Evolutionary conservation across 768 basidiomycete species (phyloP).

Genomic region (Clitopilus hobsonii): DNA sequence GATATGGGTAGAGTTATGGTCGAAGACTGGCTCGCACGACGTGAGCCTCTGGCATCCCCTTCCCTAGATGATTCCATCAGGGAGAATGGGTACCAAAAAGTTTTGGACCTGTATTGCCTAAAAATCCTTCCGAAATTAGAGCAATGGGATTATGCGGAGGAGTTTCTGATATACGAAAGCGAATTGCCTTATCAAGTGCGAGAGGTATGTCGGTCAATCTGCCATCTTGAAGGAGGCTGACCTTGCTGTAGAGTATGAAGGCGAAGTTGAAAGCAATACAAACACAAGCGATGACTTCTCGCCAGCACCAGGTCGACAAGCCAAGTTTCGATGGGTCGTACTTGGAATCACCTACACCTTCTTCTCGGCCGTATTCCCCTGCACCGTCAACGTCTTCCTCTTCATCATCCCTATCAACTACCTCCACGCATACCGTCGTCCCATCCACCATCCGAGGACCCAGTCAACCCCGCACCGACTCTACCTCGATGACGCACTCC

Average conservation of each 20-base stretch:
- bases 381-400: conserved; percentile 58
- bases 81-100: conserved; percentile 63
- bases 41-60: conserved; percentile 32
- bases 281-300: conserved; percentile 29
- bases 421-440: conserved; percentile 69
- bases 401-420: conserved; percentile 65
- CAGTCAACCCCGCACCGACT: conserved; percentile 17
- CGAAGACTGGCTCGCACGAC: conserved; percentile 74
- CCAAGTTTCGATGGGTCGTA: conserved; percentile 4
- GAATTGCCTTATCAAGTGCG: conserved; percentile 49
- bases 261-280: conserved; percentile 36
- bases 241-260: conserved; percentile 28
- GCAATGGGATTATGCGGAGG: conserved; percentile 77
- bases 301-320: conserved; percentile 10
- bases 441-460: conserved; percentile 33
- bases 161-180: conserved; percentile 70
- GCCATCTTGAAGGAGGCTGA: conserved; percentile 6
- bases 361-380: conserved; percentile 40
- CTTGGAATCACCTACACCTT: conserved; percentile 18
- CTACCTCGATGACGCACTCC: conserved; percentile 21
- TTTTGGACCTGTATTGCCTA: conserved; percentile 73
- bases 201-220: conserved; percentile 38
- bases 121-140: conserved; percentile 67
- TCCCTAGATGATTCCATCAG: conserved; percentile 20
- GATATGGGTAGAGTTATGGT: conserved; percentile 59